Percentiles rank a stretch among this genome's conserved stretches.
phyloP scores from a whole-genome alignment of 2,329 filamentous ascomycete species.

The Allantophomopsis cytisporea region DNA sequence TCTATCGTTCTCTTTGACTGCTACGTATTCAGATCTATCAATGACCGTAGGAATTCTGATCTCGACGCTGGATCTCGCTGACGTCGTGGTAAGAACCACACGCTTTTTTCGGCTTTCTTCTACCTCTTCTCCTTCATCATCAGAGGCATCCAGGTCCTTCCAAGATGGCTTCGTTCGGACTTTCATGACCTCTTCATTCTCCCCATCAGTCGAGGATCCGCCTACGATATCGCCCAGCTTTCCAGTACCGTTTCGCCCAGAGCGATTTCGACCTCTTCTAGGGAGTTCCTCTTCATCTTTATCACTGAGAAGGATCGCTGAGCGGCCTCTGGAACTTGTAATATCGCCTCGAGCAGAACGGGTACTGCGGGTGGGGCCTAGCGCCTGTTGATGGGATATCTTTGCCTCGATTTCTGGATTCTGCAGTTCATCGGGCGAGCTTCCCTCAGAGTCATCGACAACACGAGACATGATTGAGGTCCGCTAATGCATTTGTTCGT shows the following conservation, averaged over 20 bases:
- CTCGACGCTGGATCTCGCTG: neutral
- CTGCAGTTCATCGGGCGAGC: neutral
- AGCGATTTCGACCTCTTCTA: no score
- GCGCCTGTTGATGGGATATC: neutral
- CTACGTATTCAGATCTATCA: slow-evolving; percentile 14
- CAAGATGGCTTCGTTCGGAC: no score
- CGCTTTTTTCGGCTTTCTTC: neutral
- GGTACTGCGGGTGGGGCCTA: no score
- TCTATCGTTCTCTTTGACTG: slow-evolving; percentile 12
- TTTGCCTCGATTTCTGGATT: neutral
- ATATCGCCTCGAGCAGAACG: no score
- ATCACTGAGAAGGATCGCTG: no score
- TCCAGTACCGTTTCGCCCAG: no score
- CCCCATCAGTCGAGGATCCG: neutral
- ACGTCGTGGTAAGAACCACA: neutral
- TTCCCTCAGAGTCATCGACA: neutral
- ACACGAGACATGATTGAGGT: neutral
- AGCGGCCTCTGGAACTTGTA: no score
- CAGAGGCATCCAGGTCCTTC: no score
- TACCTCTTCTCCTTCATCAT: neutral
- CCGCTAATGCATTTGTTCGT: no score
- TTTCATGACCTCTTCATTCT: neutral
- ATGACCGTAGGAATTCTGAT: neutral
- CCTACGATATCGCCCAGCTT: no score
- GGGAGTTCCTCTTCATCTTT: neutral